Conservation (phyloP, 495 filamentous ascomycete genomes). For the Xylaria flabelliformis region DNA sequence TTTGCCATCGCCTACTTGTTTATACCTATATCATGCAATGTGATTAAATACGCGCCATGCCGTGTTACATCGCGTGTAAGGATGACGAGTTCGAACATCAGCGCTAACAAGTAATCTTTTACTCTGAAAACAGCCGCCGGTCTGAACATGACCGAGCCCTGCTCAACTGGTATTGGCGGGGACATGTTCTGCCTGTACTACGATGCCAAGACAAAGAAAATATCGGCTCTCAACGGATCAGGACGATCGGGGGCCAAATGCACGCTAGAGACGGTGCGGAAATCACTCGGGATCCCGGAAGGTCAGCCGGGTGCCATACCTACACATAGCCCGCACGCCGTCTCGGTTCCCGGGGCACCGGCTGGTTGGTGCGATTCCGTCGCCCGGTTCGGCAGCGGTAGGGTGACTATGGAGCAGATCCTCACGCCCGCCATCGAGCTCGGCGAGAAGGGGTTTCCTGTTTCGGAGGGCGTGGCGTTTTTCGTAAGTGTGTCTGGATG, state of each 20-base stretch:
- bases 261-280: conserved; percentile 71
- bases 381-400: conserved; percentile 91
- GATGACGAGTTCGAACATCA: background rate
- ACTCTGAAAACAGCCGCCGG: conserved; percentile 66
- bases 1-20: background rate
- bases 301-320: conserved; percentile 71
- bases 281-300: conserved; percentile 70
- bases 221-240: conserved; percentile 89
- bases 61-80: background rate
- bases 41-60: background rate
- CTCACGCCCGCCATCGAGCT: conserved; percentile 84
- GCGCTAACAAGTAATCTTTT: background rate
- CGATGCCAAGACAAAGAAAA: conserved; percentile 77
- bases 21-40: background rate
- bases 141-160: conserved; percentile 92
- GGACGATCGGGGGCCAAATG: conserved; percentile 76
- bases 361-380: conserved; percentile 94
- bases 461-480: conserved; percentile 76
- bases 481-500: conserved; percentile 62
- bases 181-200: conserved; percentile 99
- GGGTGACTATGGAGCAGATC: conserved; percentile 77
- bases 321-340: conserved; percentile 76
- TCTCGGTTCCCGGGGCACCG: conserved; percentile 87
- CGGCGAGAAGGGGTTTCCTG: conserved; percentile 87
- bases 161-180: conserved; percentile 94